Conservation (phyloP, 352 stramenopile species). For the Pythium apleroticum region DNA sequence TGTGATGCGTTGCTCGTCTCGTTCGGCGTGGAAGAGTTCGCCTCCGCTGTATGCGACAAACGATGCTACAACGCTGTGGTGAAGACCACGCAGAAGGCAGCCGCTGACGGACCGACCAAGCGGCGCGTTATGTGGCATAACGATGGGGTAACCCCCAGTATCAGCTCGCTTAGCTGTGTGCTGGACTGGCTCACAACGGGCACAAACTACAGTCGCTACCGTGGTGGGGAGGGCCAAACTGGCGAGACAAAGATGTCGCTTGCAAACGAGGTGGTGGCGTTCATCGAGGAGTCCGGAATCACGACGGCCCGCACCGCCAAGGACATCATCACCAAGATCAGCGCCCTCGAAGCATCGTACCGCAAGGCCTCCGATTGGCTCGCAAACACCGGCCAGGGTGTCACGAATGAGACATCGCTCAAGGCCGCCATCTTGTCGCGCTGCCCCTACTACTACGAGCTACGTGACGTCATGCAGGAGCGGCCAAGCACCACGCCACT, state of each 20-base stretch:
- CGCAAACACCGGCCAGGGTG: slow-evolving; percentile 21
- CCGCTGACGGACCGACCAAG: background rate
- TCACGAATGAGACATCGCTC: slow-evolving; percentile 18
- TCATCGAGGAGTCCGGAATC: slow-evolving; percentile 12
- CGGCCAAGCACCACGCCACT: slow-evolving; percentile 3
- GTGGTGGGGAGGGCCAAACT: slow-evolving; percentile 22
- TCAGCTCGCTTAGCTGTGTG: slow-evolving; percentile 27
- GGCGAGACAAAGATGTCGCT: slow-evolving; percentile 20
- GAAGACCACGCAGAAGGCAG: too few species aligned
- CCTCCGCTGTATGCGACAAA: too few species aligned
- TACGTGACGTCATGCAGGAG: slow-evolving; percentile 19
- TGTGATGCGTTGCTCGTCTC: background rate
- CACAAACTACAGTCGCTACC: slow-evolving; percentile 25
- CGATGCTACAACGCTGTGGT: too few species aligned
- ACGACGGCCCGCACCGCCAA: slow-evolving; percentile 19
- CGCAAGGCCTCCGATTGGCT: slow-evolving; percentile 21
- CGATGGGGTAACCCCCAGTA: background rate
- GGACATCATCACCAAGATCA: slow-evolving; percentile 24
- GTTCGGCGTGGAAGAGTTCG: background rate
- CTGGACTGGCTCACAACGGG: slow-evolving; percentile 28
- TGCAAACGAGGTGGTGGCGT: slow-evolving; percentile 17
- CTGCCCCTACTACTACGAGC: slow-evolving; percentile 24
- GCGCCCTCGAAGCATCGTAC: slow-evolving; percentile 17
- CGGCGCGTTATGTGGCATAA: slow-evolving; percentile 13
- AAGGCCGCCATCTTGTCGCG: slow-evolving; percentile 14